Percentiles rank a stretch among this genome's conserved stretches.
Conservation (phyloP, 2,329 filamentous ascomycete genomes). For the Cladophialophora yegresii region DNA sequence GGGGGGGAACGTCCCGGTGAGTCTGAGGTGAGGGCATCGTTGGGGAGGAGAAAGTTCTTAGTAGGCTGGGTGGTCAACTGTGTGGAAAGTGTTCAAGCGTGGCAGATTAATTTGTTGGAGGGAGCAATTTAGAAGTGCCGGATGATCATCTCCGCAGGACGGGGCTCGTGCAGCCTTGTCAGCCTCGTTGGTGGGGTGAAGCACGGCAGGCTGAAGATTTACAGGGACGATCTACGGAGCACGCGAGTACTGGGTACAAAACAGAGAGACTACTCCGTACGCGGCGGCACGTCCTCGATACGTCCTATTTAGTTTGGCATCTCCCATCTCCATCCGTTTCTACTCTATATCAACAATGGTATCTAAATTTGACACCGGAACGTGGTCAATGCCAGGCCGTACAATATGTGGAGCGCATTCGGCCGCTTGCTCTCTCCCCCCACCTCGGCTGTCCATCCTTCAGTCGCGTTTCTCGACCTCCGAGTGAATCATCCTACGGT, state of each 20-base stretch:
- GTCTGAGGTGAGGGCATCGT: conserved; percentile 23
- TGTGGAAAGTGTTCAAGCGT: neutral
- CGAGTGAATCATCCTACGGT: neutral
- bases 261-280: no score
- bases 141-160: neutral
- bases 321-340: no score
- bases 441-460: neutral
- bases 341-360: neutral
- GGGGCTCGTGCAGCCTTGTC: neutral
- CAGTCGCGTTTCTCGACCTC: neutral
- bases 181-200: neutral
- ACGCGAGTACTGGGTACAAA: no score
- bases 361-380: neutral
- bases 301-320: no score
- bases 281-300: no score
- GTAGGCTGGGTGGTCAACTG: neutral
- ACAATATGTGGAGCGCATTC: neutral
- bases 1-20: conserved; percentile 43
- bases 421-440: neutral
- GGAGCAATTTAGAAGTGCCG: neutral
- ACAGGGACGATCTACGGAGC: no score
- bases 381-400: neutral
- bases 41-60: neutral
- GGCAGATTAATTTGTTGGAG: neutral
- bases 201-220: no score